Percentiles rank a stretch among this genome's conserved stretches.
phyloP scores from a whole-genome alignment of 23 red algal genomes.

The Gracilaria gracilis region DNA sequence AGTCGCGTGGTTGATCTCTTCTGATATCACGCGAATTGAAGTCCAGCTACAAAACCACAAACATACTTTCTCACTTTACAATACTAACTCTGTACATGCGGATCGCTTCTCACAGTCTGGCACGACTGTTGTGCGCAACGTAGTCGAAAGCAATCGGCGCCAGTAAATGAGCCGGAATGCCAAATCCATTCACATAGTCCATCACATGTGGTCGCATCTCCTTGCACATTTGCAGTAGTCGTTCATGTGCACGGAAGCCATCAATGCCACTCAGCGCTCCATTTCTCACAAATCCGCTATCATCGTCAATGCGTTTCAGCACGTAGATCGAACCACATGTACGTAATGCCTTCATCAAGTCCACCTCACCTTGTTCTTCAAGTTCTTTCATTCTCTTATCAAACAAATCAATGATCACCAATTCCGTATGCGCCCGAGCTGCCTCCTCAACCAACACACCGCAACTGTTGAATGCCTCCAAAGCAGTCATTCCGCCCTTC shows the following conservation, averaged over 20 bases:
- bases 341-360: constrained; percentile 31
- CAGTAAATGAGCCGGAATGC: constrained; percentile 78
- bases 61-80: constrained; percentile 5
- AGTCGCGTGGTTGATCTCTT: constrained; percentile 14
- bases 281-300: constrained; percentile 62
- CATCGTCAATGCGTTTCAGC: constrained; percentile 50
- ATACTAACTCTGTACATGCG: not conserved
- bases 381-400: constrained; percentile 28
- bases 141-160: constrained; percentile 96
- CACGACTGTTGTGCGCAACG: constrained; percentile 80
- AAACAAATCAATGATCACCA: constrained; percentile 51
- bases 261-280: constrained; percentile 41
- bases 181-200: constrained; percentile 76
- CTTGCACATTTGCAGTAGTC: constrained; percentile 65
- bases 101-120: constrained; percentile 23
- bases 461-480: constrained; percentile 60
- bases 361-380: constrained; percentile 3
- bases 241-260: constrained; percentile 60
- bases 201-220: constrained; percentile 69
- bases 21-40: constrained; percentile 31
- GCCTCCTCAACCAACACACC: constrained; percentile 51
- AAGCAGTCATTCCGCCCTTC: constrained; percentile 19
- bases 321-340: constrained; percentile 40
- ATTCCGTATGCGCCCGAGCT: constrained; percentile 45
- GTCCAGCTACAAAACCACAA: constrained; percentile 25